Conservation (phyloP, 2,329 filamentous ascomycete species). For the Ophiostoma ulmi region DNA sequence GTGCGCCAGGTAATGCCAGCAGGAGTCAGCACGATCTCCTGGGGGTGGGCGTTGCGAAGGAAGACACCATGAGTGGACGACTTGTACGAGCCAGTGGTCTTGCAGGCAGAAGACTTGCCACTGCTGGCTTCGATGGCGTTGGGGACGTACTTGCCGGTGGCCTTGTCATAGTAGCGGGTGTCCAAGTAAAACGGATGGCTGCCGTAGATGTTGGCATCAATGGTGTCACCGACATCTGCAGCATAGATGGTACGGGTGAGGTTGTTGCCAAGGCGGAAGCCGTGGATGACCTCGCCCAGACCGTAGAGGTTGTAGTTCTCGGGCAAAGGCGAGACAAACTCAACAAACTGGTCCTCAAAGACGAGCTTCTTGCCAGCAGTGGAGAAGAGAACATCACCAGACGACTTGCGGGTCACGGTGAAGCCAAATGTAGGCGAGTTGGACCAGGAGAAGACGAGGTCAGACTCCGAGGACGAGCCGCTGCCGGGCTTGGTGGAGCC, state of each 20-base stretch:
- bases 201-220: constrained; percentile 60
- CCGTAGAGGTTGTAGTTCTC: constrained; percentile 68
- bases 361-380: constrained; percentile 61
- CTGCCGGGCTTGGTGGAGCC: neutral
- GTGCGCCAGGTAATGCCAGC: constrained; percentile 51
- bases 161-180: constrained; percentile 63
- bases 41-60: constrained; percentile 57
- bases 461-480: neutral
- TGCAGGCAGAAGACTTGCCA: neutral
- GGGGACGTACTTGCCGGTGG: constrained; percentile 48
- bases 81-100: neutral
- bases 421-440: constrained; percentile 49
- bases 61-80: constrained; percentile 53
- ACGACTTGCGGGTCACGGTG: constrained; percentile 37
- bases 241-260: constrained; percentile 48
- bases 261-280: constrained; percentile 66
- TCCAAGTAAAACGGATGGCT: constrained; percentile 62
- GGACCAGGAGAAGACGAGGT: constrained; percentile 34
- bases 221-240: constrained; percentile 24
- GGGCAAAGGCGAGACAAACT: constrained; percentile 65
- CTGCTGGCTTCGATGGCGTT: constrained; percentile 37
- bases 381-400: constrained; percentile 59
- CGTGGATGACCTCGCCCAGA: constrained; percentile 69
- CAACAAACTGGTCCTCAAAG: constrained; percentile 74
- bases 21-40: constrained; percentile 53